Percentiles rank a stretch among this genome's conserved stretches.
These are phyloP conservation scores for Taiozyma sp. DNA, from an alignment of 1,139 yeast genomes.

Conservation along the genomic window DNA sequence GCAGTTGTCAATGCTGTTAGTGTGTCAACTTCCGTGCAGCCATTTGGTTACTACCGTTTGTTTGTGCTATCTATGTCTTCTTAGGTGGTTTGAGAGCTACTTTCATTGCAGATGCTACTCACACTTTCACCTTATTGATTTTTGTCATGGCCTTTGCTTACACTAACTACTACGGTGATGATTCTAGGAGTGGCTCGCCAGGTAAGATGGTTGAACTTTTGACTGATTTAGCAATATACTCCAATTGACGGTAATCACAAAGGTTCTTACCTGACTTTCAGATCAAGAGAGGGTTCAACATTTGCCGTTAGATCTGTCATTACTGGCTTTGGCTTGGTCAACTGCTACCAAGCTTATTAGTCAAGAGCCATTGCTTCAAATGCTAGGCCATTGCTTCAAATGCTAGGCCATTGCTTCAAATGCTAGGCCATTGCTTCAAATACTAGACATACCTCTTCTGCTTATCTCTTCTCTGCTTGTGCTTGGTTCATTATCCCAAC, in stretches of 20 bases:
- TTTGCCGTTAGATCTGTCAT: slow-evolving; percentile 31
- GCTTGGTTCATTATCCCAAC: slow-evolving; percentile 42
- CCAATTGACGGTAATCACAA: slow-evolving; percentile 39
- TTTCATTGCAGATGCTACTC: slow-evolving; percentile 41
- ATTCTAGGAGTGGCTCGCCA: slow-evolving; percentile 40
- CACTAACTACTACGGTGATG: slow-evolving; percentile 35
- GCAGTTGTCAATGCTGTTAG: slow-evolving; percentile 34
- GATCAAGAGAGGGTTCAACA: slow-evolving; percentile 37
- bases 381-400: slow-evolving; percentile 35
- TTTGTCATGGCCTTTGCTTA: slow-evolving; percentile 38
- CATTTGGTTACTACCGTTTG: slow-evolving; percentile 33
- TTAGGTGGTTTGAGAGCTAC: slow-evolving; percentile 44
- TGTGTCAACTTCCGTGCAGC: slow-evolving; percentile 34
- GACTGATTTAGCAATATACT: slow-evolving; percentile 24
- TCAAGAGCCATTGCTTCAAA: slow-evolving; percentile 37
- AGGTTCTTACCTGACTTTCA: slow-evolving; percentile 44
- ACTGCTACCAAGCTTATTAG: too few relatives aligned
- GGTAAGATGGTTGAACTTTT: slow-evolving; percentile 40
- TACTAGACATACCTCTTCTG: slow-evolving; percentile 29
- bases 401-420: slow-evolving; percentile 28
- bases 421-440: slow-evolving; percentile 28
- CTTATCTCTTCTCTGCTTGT: slow-evolving; percentile 40
- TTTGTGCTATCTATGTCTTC: slow-evolving; percentile 37
- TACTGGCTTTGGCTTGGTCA: slow-evolving; percentile 33
- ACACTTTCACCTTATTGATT: slow-evolving; percentile 36